Evolutionary conservation across 495 filamentous ascomycete species (phyloP), one percentile per base, ranked within the genome.

Genomic region (Ascobolus immersus): DNA sequence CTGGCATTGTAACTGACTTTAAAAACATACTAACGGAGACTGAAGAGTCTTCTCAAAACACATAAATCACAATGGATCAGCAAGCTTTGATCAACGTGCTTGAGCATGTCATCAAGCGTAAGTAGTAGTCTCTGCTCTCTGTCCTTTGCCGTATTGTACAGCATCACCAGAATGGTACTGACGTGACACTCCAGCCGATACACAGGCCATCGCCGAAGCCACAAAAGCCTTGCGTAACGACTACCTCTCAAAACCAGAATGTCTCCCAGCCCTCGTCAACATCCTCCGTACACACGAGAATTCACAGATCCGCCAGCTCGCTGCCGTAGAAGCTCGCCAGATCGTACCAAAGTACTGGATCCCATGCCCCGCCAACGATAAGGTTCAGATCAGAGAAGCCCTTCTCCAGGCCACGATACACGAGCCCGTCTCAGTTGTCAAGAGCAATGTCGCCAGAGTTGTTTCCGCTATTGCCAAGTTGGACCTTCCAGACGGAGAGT

Each of bases 221-320:
- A 96, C 86, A n/a, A 66, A 71, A 8, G 66, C 73, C 39, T 65
- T 96, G 31, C 81, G 82, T 53, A 79, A 84, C 48, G 76, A 77
- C 45, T 93, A 75, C 61, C 94, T 86, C 55, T 68, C 69, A 37
- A 66, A 82, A 36, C 78, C 84, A 4, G 64, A 77, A 38, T 74
- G 78, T 3, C 68, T 96, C 5, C 59, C 77, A 17, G 62, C 75
- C 44, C 72, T 96, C 21, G 62, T 94, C 32, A 79, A 91, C 48
- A 65, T 92, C 42, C 62, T 89, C 35, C 71, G 72, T 19, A 69
- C 69, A 25, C 71, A 91, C 49, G 57, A 69, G 25, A 62, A 73
- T 39, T 42, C 64, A 5, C 64, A 73, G 39, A 58, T 93, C 10
- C 71, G 79, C 35, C 89, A 94, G 56, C 61, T 84, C 35, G 79